These are phyloP conservation scores for Sergeia podlipaevii DNA, from an alignment of 208 protist genomes.

Conservation along the genomic window DNA sequence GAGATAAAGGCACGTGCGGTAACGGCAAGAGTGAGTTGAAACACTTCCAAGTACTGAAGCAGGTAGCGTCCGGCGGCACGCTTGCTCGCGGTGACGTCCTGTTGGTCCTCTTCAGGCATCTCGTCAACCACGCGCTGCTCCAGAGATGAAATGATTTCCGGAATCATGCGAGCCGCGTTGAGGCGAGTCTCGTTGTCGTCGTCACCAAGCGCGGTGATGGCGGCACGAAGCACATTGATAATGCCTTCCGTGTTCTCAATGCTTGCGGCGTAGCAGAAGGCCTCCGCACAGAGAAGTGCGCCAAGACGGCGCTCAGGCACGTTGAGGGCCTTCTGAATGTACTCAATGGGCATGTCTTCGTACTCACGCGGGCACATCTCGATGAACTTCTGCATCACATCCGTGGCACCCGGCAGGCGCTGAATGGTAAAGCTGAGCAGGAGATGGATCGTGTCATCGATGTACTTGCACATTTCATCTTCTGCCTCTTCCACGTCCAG, in stretches of 20 bases:
- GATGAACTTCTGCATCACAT: slow-evolving; percentile 63
- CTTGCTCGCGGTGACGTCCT: slow-evolving; percentile 77
- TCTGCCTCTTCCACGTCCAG: slow-evolving; percentile 81
- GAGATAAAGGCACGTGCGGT: slow-evolving; percentile 59
- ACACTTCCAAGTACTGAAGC: slow-evolving; percentile 72
- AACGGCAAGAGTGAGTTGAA: slow-evolving; percentile 53
- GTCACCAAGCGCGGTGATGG: slow-evolving; percentile 72
- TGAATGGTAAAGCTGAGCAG: slow-evolving; percentile 68
- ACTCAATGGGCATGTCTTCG: slow-evolving; percentile 51
- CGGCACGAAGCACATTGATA: slow-evolving; percentile 47
- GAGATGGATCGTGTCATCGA: slow-evolving; percentile 47
- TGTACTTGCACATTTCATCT: slow-evolving; percentile 61
- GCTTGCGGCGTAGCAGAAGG: slow-evolving; percentile 59
- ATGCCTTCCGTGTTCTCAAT: slow-evolving; percentile 73
- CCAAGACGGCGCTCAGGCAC: slow-evolving; percentile 55
- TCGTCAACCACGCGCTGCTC: slow-evolving; percentile 59
- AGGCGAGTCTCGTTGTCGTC: slow-evolving; percentile 32
- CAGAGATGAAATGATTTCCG: slow-evolving; percentile 54
- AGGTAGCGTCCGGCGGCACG: slow-evolving; percentile 79
- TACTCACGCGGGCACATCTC: slow-evolving; percentile 37
- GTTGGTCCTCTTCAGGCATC: slow-evolving; percentile 66
- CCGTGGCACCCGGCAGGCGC: slow-evolving; percentile 45
- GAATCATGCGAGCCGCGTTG: slow-evolving; percentile 53
- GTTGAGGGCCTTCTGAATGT: slow-evolving; percentile 58
- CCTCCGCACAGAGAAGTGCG: slow-evolving; percentile 63